Conservation (phyloP, 768 basidiomycete species). For the Leccinellum albellum region DNA sequence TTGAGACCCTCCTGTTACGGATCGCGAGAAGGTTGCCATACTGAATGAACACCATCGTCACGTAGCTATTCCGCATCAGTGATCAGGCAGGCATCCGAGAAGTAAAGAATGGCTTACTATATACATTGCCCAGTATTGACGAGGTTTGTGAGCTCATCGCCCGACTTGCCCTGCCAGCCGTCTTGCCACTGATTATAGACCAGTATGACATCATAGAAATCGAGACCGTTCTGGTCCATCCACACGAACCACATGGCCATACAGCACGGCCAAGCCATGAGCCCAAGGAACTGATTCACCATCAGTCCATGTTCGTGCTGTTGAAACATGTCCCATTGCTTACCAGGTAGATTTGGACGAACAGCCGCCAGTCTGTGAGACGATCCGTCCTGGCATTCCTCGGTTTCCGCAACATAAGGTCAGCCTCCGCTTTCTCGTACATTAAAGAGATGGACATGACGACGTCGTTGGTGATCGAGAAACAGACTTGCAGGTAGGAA, state of each 20-base stretch:
- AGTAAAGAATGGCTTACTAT: conserved; percentile 32
- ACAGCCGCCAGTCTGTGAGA: conserved; percentile 46
- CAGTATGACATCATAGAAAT: conserved; percentile 37
- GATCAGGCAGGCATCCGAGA: not conserved
- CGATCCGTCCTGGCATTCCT: conserved; percentile 48
- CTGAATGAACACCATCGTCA: conserved; percentile 47
- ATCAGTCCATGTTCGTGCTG: conserved; percentile 1
- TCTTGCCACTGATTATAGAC: conserved; percentile 39
- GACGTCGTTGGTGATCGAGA: conserved; percentile 52
- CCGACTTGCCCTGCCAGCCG: conserved; percentile 34
- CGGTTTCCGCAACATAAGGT: conserved; percentile 47
- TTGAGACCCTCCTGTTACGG: conserved; percentile 43
- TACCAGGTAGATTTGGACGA: conserved; percentile 47
- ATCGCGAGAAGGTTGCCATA: conserved; percentile 41
- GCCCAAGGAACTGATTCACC: conserved; percentile 36
- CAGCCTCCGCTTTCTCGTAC: conserved; percentile 50
- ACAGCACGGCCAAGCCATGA: conserved; percentile 45
- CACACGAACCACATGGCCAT: conserved; percentile 42
- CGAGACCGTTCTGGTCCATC: conserved; percentile 37
- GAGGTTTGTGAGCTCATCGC: conserved; percentile 30
- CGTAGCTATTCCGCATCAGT: conserved; percentile 32
- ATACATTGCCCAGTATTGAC: conserved; percentile 43
- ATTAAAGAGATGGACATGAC: conserved; percentile 49
- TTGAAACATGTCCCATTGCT: conserved; percentile 10
- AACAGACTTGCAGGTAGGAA: conserved; percentile 53